Evolutionary conservation across 2,329 filamentous ascomycete genomes (phyloP), one percentile per base, ranked within the genome.

Genomic region (Phaeoacremonium minimum): DNA sequence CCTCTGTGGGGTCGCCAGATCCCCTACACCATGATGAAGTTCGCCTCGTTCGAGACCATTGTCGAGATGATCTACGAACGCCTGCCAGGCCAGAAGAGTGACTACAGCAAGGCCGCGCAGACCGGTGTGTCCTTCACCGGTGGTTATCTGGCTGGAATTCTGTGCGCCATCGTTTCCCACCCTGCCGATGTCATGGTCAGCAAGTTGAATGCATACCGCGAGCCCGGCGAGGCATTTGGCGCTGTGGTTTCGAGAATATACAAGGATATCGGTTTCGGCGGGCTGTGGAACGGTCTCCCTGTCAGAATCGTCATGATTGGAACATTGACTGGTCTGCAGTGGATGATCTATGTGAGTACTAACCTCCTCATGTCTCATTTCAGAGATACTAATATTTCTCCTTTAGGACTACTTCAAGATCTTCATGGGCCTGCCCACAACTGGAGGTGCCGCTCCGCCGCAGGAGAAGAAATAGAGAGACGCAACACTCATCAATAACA

Each of bases 1-100:
- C 90, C 89, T 20, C 78, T 95, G 17, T 95, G 89, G 90, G 89
- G 83, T 32, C 80, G 89, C 16, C 89, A 95, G 66, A 95, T 95
- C 52, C 89, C 90, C 11, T 88, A 89, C 63, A 90, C 83, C 6
- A 87, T 88, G 84, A 88, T 87, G 79, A 93, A 95, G 71, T 95
- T 95, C 58, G 87, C 87, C 20, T 90, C 87, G 2, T 95, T 95
- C 51, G 89, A 95, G 66, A 89, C 83, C 15, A 88, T 90, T 41
- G 88, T 95, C 39, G 84, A 87, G 56, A 79, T 80, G 72, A 95
- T 95, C 53, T 95, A 95, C 60, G 68, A 71, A 32, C 71, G 77
- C 22, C 73, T 95, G 6, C 87, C 87, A 1, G 85, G 86, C 15
- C 63, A 70, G 32, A 95, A 95, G 70, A 73, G 69, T 44, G 85